A percentile compares a stretch with the other conserved stretches of the same genome.
Evolutionary conservation across 768 basidiomycete genomes (phyloP).

Genomic region (Xerocomellus intermedius): DNA sequence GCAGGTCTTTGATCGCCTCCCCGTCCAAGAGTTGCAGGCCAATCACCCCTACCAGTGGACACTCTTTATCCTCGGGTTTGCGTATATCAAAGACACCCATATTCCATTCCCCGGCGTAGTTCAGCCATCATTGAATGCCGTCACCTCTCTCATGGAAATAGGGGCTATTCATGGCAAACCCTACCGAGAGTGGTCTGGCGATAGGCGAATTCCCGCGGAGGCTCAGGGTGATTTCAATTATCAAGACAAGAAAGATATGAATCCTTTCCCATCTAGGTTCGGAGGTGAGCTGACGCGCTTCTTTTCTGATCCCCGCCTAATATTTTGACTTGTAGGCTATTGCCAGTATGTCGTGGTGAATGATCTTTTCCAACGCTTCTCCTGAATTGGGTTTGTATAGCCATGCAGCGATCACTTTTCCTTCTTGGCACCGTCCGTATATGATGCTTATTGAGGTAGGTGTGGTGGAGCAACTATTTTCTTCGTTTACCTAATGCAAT

Average conservation of each 20-base stretch:
- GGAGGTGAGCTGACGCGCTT: slow-evolving; percentile 16
- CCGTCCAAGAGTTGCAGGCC: slow-evolving; percentile 19
- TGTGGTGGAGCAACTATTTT: neutral
- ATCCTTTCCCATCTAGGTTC: slow-evolving; percentile 26
- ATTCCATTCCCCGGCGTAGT: slow-evolving; percentile 14
- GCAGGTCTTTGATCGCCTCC: slow-evolving; percentile 20
- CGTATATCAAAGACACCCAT: slow-evolving; percentile 10
- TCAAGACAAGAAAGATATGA: slow-evolving; percentile 24
- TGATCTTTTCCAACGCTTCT: neutral
- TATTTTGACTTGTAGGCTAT: slow-evolving; percentile 15
- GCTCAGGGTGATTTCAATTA: slow-evolving; percentile 16
- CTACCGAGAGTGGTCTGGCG: slow-evolving; percentile 25
- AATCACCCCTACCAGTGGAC: slow-evolving; percentile 27
- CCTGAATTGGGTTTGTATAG: slow-evolving; percentile 3
- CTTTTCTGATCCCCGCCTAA: neutral
- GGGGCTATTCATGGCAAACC: slow-evolving; percentile 27
- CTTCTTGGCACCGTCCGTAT: slow-evolving; percentile 30
- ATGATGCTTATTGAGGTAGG: slow-evolving; percentile 28
- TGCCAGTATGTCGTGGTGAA: slow-evolving; percentile 22
- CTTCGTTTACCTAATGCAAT: neutral
- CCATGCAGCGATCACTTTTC: slow-evolving; percentile 21
- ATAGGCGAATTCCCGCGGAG: slow-evolving; percentile 16
- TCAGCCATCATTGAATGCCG: slow-evolving; percentile 6
- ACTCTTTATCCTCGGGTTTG: slow-evolving; percentile 26
- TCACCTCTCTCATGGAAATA: slow-evolving; percentile 23